Evolutionary conservation across 805 yeast genomes (phyloP).

Genomic region (Ogataea trehaloabstinens): DNA sequence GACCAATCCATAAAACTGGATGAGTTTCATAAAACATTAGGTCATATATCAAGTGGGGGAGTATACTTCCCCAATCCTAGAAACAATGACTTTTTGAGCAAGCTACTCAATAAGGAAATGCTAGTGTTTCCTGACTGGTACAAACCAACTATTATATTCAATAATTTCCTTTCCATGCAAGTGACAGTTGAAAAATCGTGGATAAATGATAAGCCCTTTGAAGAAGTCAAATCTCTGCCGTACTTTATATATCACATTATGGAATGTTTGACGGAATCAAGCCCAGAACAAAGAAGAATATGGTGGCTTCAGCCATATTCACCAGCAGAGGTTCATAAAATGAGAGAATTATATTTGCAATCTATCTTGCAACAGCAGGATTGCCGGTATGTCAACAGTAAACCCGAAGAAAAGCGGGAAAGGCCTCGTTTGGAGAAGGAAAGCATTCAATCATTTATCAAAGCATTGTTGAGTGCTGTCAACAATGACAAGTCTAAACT

Average conservation of each 20-base stretch:
- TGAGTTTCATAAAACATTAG: slow-evolving; percentile 7
- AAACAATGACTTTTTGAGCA: slow-evolving; percentile 11
- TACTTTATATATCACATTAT: slow-evolving; percentile 43
- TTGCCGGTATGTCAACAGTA: too few relatives aligned
- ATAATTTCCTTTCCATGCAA: slow-evolving; percentile 33
- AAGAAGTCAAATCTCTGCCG: slow-evolving; percentile 35
- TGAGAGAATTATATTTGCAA: slow-evolving; percentile 8
- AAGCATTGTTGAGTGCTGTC: slow-evolving; percentile 1
- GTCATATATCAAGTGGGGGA: slow-evolving; percentile 13
- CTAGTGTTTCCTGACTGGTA: slow-evolving; percentile 8
- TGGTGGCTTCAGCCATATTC: slow-evolving; percentile 14
- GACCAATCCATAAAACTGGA: slow-evolving; percentile 4
- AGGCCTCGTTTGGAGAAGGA: slow-evolving; percentile 1
- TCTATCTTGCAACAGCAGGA: too few relatives aligned
- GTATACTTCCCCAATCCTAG: slow-evolving; percentile 11
- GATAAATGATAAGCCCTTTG: slow-evolving; percentile 2
- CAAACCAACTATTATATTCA: slow-evolving; percentile 9
- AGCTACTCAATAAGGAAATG: slow-evolving; percentile 7
- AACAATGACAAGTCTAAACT: slow-evolving; percentile 8
- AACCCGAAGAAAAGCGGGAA: too few relatives aligned
- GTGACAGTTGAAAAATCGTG: slow-evolving; percentile 1
- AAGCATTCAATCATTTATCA: slow-evolving; percentile 6
- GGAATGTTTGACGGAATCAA: slow-evolving; percentile 4
- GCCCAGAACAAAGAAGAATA: slow-evolving; percentile 1
- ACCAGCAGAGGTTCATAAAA: slow-evolving; percentile 10